phyloP scores from a whole-genome alignment of 768 basidiomycete species.

The Hypholoma sublateritium region DNA sequence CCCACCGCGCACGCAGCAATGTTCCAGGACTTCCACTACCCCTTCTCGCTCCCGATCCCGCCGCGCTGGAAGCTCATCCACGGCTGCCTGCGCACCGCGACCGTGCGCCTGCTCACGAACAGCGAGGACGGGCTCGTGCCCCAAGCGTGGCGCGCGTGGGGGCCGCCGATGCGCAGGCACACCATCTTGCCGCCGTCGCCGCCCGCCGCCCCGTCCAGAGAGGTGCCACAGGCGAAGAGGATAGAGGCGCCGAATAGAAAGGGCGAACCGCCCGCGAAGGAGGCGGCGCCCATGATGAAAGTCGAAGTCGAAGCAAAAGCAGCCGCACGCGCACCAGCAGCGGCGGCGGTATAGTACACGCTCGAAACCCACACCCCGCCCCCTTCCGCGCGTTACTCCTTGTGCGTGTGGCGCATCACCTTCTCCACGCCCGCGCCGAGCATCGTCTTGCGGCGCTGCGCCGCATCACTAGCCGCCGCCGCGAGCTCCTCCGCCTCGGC shows the following conservation, averaged over 20 bases:
- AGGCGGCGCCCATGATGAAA: not conserved
- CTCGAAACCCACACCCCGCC: not conserved
- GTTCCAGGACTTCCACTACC: conserved; percentile 7
- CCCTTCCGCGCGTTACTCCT: not conserved
- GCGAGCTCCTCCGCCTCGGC: conserved; percentile 16
- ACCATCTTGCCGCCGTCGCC: not conserved
- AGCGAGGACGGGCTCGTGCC: conserved; percentile 2
- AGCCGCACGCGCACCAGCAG: not conserved
- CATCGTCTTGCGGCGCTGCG: conserved; percentile 30
- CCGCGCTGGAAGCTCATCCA: conserved; percentile 8
- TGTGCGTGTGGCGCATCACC: conserved; percentile 39
- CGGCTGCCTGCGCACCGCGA: conserved; percentile 8
- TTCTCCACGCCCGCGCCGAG: conserved; percentile 52
- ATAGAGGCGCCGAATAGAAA: not conserved
- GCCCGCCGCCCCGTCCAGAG: not conserved
- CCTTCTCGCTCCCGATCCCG: not conserved
- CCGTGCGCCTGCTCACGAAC: conserved; percentile 3
- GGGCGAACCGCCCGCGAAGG: not conserved
- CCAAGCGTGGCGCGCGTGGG: not conserved
- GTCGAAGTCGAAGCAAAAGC: not conserved
- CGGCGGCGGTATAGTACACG: not conserved
- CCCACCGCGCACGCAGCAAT: not conserved
- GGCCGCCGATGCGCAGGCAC: not conserved
- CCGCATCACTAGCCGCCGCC: no score
- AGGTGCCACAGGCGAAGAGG: not conserved